These are phyloP conservation scores for Malassezia furfur DNA, from an alignment of 1,284 basidiomycete species.

Conservation along the genomic window DNA sequence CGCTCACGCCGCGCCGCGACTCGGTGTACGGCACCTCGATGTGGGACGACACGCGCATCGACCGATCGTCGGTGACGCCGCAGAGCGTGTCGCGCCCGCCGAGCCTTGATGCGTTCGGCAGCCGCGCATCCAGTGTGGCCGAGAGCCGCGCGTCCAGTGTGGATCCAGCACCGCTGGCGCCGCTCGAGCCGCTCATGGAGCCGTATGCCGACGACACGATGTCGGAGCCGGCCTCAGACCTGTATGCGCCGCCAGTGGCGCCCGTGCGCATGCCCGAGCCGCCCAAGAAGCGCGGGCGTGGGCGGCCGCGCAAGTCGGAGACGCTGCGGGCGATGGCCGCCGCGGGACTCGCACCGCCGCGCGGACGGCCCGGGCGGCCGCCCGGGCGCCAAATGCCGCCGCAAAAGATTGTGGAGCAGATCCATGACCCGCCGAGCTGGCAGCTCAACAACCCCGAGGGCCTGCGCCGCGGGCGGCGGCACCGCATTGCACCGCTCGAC, in stretches of 20 bases:
- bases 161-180: background rate
- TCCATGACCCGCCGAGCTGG: constrained; percentile 16
- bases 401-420: constrained; percentile 15
- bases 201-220: background rate
- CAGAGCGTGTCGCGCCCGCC: background rate
- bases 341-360: constrained; percentile 6
- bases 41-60: background rate
- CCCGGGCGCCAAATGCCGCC: constrained; percentile 16
- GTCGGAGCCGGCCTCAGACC: background rate
- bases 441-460: constrained; percentile 51
- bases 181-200: background rate
- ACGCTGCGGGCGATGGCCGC: constrained; percentile 7
- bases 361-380: constrained; percentile 10
- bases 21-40: background rate
- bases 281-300: constrained; percentile 18
- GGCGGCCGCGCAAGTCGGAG: constrained; percentile 14
- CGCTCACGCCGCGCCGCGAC: background rate
- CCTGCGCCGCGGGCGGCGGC: constrained; percentile 64
- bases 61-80: background rate
- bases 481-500: constrained; percentile 67
- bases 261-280: background rate
- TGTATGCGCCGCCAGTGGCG: background rate
- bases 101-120: background rate
- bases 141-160: background rate
- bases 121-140: background rate